Percentiles rank a stretch among this genome's conserved stretches.
These are phyloP conservation scores for Sesbania bispinosa DNA, from an alignment of 306 rosid genomes.

Conservation along the genomic window DNA sequence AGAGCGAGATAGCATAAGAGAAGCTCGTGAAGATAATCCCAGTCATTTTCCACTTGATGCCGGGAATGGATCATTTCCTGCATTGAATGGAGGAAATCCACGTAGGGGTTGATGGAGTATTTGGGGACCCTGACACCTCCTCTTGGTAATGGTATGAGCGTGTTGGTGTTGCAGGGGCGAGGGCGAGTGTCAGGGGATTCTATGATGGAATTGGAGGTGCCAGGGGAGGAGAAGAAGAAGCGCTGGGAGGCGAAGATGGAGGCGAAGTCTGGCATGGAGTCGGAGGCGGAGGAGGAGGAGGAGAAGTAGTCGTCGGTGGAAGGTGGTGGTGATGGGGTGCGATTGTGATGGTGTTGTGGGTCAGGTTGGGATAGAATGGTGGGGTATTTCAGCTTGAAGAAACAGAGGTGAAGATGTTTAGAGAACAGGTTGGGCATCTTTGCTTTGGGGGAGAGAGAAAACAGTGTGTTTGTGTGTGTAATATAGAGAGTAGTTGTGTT, in stretches of 20 bases:
- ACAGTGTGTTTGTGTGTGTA: not conserved
- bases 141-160: conserved; percentile 1
- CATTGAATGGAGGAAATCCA: conserved; percentile 78
- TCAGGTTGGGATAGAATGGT: conserved; percentile 37
- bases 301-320: conserved; percentile 34
- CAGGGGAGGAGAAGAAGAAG: conserved; percentile 93
- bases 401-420: conserved; percentile 58
- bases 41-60: conserved; percentile 42
- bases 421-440: conserved; percentile 52
- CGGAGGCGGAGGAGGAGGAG: conserved; percentile 37
- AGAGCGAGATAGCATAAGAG: conserved; percentile 74
- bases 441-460: not conserved
- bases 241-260: conserved; percentile 68
- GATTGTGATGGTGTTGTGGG: not conserved
- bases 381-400: conserved; percentile 64
- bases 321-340: conserved; percentile 17
- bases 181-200: conserved; percentile 46
- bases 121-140: conserved; percentile 58
- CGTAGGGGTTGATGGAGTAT: conserved; percentile 64
- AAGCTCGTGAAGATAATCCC: conserved; percentile 77
- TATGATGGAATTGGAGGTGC: conserved; percentile 76
- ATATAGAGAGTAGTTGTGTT: not conserved
- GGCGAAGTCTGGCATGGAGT: conserved; percentile 58
- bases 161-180: not conserved
- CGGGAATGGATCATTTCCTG: conserved; percentile 77